phyloP scores from a whole-genome alignment of 139 green algal genomes.

The Closterium sp. region DNA sequence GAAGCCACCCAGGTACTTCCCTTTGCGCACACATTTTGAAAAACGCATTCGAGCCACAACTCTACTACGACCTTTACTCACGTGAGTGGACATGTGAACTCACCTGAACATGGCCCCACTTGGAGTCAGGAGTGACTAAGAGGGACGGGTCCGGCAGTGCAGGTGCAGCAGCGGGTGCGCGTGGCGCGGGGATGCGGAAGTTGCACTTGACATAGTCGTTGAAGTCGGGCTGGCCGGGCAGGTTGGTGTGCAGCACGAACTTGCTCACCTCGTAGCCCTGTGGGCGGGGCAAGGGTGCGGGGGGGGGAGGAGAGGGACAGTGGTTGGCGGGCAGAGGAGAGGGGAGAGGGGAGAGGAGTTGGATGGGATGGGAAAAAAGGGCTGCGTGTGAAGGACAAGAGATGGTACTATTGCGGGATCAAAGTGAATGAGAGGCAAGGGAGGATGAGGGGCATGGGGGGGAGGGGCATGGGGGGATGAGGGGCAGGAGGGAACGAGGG shows the following conservation, averaged over 20 bases:
- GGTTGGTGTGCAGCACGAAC: slow-evolving; percentile 64
- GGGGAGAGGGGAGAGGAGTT: too few relatives aligned
- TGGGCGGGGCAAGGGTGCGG: not conserved
- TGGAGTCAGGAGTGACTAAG: slow-evolving; percentile 14
- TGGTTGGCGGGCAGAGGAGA: too few relatives aligned
- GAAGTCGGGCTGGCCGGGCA: slow-evolving; percentile 60
- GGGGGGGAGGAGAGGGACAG: too few relatives aligned
- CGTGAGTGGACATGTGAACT: not conserved
- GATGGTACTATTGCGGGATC: too few relatives aligned
- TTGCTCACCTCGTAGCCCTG: slow-evolving; percentile 59
- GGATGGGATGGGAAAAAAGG: too few relatives aligned
- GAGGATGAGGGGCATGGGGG: too few relatives aligned
- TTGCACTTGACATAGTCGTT: slow-evolving; percentile 62
- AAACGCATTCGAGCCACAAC: too few relatives aligned
- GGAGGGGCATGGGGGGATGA: not conserved
- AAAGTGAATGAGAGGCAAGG: too few relatives aligned
- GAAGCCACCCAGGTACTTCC: too few relatives aligned
- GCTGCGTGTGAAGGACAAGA: too few relatives aligned
- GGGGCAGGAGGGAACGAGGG: not conserved
- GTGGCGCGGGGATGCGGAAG: slow-evolving; percentile 45
- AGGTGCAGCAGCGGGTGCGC: not conserved
- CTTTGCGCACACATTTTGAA: too few relatives aligned
- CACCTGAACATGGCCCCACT: slow-evolving; percentile 34
- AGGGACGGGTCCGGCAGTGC: not conserved
- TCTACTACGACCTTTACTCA: too few relatives aligned